phyloP scores from a whole-genome alignment of 257 asterid genomes.

The Nicotiana sylvestris region DNA sequence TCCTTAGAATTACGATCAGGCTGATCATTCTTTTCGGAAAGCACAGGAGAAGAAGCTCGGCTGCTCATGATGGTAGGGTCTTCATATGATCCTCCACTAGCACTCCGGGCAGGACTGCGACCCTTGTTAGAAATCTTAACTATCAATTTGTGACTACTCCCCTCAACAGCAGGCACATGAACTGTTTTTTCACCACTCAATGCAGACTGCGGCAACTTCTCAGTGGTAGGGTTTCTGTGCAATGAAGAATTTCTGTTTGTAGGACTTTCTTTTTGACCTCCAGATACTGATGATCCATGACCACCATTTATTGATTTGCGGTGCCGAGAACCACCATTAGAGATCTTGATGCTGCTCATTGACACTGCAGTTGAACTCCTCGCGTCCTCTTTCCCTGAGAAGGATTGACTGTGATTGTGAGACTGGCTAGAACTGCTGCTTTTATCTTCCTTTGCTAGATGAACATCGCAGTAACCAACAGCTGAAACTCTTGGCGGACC shows the following conservation, averaged over 20 bases:
- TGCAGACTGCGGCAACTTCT: constrained; percentile 33
- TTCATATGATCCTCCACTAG: constrained; percentile 33
- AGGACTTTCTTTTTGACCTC: constrained; percentile 32
- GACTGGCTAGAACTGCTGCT: constrained; percentile 46
- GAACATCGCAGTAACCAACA: constrained; percentile 31
- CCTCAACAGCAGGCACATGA: constrained; percentile 25
- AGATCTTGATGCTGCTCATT: constrained; percentile 27
- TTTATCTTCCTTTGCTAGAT: constrained; percentile 37
- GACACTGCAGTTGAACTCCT: constrained; percentile 33
- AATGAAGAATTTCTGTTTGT: constrained; percentile 28
- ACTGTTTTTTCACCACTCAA: constrained; percentile 21
- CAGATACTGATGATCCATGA: constrained; percentile 25
- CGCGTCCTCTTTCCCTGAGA: constrained; percentile 37
- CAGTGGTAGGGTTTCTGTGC: constrained; percentile 26
- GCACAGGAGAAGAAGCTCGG: constrained; percentile 40
- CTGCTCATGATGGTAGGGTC: constrained; percentile 33
- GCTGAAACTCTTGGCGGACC: constrained; percentile 29
- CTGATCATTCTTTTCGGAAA: constrained; percentile 33
- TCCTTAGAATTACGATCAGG: constrained; percentile 26
- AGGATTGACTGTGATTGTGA: constrained; percentile 26
- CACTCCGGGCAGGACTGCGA: constrained; percentile 34
- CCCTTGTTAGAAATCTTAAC: constrained; percentile 35
- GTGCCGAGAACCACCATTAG: constrained; percentile 27
- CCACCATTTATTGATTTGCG: constrained; percentile 26
- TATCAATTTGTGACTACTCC: constrained; percentile 36